Percentiles rank a stretch among this genome's conserved stretches.
Conservation (phyloP, 2,329 filamentous ascomycete genomes). For the Lasiodiplodia hormozganensis region DNA sequence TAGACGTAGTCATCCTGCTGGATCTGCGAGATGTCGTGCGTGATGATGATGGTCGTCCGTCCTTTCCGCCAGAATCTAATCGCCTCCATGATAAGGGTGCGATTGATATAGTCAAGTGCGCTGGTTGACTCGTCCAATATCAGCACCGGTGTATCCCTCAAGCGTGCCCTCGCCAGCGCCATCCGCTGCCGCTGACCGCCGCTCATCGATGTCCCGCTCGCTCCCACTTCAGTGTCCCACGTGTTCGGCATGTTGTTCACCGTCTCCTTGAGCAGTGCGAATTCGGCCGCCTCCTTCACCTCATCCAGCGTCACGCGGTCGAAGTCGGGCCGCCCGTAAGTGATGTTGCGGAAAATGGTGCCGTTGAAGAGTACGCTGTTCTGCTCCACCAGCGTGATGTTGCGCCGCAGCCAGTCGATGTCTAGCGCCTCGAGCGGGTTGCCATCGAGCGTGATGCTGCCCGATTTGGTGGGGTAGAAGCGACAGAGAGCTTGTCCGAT, state of each 20-base stretch:
- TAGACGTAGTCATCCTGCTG: conserved; percentile 76
- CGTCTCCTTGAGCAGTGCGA: conserved; percentile 73
- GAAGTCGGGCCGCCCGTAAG: conserved; percentile 67
- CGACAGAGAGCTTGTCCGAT: conserved; percentile 79
- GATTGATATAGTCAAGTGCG: conserved; percentile 78
- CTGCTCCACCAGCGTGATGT: conserved; percentile 84
- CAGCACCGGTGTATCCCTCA: conserved; percentile 80
- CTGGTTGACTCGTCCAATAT: conserved; percentile 91
- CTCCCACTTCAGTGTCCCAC: conserved; percentile 73
- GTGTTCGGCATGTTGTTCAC: conserved; percentile 72
- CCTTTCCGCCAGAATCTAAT: conserved; percentile 78
- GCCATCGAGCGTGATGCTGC: conserved; percentile 74
- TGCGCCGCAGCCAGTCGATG: conserved; percentile 74
- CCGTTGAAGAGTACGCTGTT: conserved; percentile 82
- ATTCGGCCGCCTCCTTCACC: conserved; percentile 67
- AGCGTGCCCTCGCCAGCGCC: conserved; percentile 76
- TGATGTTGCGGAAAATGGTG: conserved; percentile 78
- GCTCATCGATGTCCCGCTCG: conserved; percentile 74
- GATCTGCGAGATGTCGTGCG: conserved; percentile 85
- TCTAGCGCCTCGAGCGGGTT: conserved; percentile 67
- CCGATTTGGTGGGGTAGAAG: conserved; percentile 73
- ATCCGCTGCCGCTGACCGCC: conserved; percentile 86
- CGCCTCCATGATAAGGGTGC: conserved; percentile 72
- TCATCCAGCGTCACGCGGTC: conserved; percentile 59
- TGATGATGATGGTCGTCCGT: conserved; percentile 92